Base-by-base conservation (phyloP, 352 stramenopile genomes). In the Phytophthora ohioensis region DNA sequence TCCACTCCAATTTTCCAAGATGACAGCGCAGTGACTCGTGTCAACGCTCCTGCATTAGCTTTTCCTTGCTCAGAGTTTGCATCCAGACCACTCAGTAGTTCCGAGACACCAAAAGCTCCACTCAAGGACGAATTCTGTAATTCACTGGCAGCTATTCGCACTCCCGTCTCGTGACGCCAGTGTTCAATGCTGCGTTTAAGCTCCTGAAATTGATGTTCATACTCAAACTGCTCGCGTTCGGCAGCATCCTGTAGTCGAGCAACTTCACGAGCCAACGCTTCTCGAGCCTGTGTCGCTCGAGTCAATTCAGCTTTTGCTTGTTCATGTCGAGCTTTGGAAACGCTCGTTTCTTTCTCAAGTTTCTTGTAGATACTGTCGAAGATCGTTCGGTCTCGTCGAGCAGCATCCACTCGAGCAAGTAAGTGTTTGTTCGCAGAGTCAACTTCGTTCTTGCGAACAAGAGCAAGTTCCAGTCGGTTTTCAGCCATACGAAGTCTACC, bases 301-400 rank as follows among this genome's bases (percentile, higher is more conserved):
- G 71, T 53, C 21, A 93, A 67, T 32, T 92, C 87, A 11, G 69
- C 60, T 8, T 67, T 65, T 5, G 69, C 78, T 38, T 81, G 74
- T n/a, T 90, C 76, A 48, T 91, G 79, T 0, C 85, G 80, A 5
- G 73, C 34, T 5, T 79, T 82, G 41, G 57, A 88, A 12, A 87
- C 85, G 48, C 73, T 85, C 45, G 80, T 77, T 67, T 95, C 87
- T 5, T 83, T 79, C 71, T 94, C 88, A 17, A 95, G 76, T 43
- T 95, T 94, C 69, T 93, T 94, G 78, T 95, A 93, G 55, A 95
- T 93, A 11, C 84, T 71, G 54, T 94, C 87, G 60, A 94, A 94
- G 58, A 95, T 87, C 43, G 87, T 78, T 34, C 87, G 80, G 47
- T 95, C 85, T 49, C 79, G 73, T 30, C 87, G 77, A 38, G 88